A percentile compares a stretch with the other conserved stretches of the same genome.
These are phyloP conservation scores for Taxillus chinensis DNA, from an alignment of 164 flowering plant genomes.

Conservation along the genomic window DNA sequence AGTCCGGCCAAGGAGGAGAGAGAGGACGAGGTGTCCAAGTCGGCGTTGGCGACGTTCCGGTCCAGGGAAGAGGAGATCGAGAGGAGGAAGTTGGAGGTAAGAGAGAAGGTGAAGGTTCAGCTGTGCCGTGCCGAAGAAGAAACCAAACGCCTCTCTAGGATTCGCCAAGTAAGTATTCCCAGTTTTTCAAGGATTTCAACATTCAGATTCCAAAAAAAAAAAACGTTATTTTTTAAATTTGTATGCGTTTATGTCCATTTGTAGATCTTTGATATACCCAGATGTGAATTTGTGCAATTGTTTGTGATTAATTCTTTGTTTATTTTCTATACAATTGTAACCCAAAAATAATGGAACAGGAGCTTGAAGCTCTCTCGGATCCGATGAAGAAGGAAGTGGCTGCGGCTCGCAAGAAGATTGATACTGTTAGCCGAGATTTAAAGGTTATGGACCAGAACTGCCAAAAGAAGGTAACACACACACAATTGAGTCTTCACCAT, in stretches of 20 bases:
- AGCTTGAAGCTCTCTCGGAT: constrained; percentile 20
- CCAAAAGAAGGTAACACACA: constrained; percentile 15
- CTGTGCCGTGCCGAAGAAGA: constrained; percentile 18
- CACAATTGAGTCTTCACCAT: no score
- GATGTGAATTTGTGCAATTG: no score
- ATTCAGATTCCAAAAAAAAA: background rate
- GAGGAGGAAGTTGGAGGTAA: constrained; percentile 22
- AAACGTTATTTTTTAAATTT: background rate
- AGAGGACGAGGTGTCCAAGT: constrained; percentile 8
- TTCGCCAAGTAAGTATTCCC: constrained; percentile 17
- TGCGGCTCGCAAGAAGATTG: constrained; percentile 16
- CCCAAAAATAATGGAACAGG: constrained; percentile 4
- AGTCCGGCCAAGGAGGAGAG: constrained; percentile 11
- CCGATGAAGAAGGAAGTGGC: constrained; percentile 20
- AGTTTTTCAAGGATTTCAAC: no score
- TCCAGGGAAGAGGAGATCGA: constrained; percentile 22
- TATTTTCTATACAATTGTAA: no score
- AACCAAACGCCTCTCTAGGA: constrained; percentile 15
- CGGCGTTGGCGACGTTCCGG: constrained; percentile 10
- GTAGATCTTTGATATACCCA: no score
- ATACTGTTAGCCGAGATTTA: constrained; percentile 15
- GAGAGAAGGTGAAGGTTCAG: constrained; percentile 15
- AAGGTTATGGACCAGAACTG: constrained; percentile 16
- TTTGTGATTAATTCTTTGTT: no score
- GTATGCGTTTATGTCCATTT: no score